Conservation (phyloP, 768 basidiomycete species). For the Trichaptum fuscoviolaceum region DNA sequence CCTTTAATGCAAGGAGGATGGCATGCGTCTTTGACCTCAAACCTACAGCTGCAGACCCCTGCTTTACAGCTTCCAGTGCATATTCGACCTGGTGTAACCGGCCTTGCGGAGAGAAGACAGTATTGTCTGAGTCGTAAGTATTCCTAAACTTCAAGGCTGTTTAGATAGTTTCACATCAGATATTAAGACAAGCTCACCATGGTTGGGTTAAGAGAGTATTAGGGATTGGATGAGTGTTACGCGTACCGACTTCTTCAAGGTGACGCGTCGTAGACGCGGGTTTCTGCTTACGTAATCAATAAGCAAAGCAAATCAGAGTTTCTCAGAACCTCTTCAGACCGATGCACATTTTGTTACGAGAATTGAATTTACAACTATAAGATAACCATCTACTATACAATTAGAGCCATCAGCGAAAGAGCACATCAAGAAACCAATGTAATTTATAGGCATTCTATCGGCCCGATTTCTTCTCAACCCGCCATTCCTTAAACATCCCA, state of each 20-base stretch:
- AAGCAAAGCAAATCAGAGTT: no score
- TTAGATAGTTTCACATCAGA: slow-evolving; percentile 1
- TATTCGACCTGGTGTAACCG: slow-evolving; percentile 97
- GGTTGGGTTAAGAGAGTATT: slow-evolving; percentile 12
- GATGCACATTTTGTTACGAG: background rate
- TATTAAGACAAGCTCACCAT: slow-evolving; percentile 24
- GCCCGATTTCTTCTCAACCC: slow-evolving; percentile 74
- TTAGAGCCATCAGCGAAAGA: slow-evolving; percentile 28
- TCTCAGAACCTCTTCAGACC: no score
- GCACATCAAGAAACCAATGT: slow-evolving; percentile 7
- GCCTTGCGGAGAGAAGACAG: slow-evolving; percentile 94
- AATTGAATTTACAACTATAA: background rate
- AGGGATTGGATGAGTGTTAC: slow-evolving; percentile 1
- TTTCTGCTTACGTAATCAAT: slow-evolving; percentile 11
- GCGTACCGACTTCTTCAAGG: slow-evolving; percentile 10
- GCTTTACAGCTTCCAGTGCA: slow-evolving; percentile 98
- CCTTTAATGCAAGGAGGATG: slow-evolving; percentile 89
- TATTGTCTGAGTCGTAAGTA: slow-evolving; percentile 98
- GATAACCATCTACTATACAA: background rate
- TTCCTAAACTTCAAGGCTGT: slow-evolving; percentile 66
- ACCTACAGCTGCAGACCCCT: slow-evolving; percentile 98
- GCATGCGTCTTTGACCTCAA: slow-evolving; percentile 93
- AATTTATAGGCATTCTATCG: slow-evolving; percentile 21
- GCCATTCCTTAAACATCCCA: slow-evolving; percentile 92
- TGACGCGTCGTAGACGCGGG: slow-evolving; percentile 31